Conservation (phyloP, 2,329 filamentous ascomycete species). For the Graphilbum fragrans region DNA sequence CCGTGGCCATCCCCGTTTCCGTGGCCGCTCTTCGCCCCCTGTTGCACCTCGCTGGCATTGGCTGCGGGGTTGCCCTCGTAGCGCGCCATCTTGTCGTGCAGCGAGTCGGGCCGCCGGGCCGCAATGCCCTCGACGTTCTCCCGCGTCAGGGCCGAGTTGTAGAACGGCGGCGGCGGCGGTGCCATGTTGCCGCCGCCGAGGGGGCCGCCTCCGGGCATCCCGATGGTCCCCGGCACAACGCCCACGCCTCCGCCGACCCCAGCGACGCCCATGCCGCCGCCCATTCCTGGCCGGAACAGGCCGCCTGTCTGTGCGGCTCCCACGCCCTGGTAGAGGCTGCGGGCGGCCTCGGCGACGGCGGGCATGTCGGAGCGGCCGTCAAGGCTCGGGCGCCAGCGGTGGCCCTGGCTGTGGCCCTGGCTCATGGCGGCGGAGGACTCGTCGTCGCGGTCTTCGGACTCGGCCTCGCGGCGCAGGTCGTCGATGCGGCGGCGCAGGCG, state of each 20-base stretch:
- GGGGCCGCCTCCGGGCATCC: neutral
- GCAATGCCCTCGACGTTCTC: conserved; percentile 69
- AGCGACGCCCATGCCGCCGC: too few species aligned
- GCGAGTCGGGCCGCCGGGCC: conserved; percentile 57
- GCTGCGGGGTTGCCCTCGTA: conserved; percentile 45
- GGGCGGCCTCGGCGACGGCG: conserved; percentile 30
- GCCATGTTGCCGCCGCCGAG: too few species aligned
- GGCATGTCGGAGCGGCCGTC: conserved; percentile 33
- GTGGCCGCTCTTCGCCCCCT: neutral
- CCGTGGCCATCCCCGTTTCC: neutral
- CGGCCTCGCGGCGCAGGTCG: conserved; percentile 75
- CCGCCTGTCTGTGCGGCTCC: neutral
- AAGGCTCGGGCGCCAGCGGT: conserved; percentile 5
- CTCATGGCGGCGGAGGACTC: conserved; percentile 50
- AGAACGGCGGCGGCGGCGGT: conserved; percentile 14
- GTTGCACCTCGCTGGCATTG: neutral
- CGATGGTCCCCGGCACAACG: too few species aligned
- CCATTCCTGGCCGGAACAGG: neutral
- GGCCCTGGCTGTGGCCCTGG: conserved; percentile 24
- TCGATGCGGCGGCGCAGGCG: conserved; percentile 72
- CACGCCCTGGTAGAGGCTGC: conserved; percentile 7
- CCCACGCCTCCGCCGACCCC: too few species aligned
- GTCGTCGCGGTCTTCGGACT: conserved; percentile 60
- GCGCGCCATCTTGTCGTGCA: conserved; percentile 73
- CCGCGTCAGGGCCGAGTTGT: conserved; percentile 58